Evolutionary conservation across 805 yeast species (phyloP).

Genomic region (Wickerhamomyces bisporus): DNA sequence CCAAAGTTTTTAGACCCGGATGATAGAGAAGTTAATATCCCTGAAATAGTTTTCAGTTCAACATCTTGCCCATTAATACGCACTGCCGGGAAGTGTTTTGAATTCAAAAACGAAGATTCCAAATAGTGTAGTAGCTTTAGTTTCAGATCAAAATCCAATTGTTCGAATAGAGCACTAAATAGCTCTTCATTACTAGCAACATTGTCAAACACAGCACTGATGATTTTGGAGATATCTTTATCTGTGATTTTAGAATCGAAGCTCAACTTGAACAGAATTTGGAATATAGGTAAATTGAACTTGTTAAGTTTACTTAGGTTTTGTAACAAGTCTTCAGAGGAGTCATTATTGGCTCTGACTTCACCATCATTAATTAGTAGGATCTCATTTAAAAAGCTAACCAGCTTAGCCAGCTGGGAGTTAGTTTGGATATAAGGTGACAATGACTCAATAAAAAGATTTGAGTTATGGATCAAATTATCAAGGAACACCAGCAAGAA

Average conservation of each 20-base stretch:
- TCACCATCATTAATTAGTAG: conserved; percentile 2
- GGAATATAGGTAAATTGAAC: conserved; percentile 38
- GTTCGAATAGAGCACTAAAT: conserved; percentile 35
- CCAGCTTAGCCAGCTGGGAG: not conserved
- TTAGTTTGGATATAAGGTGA: not conserved
- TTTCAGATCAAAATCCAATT: conserved; percentile 29
- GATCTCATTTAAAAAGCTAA: conserved; percentile 7
- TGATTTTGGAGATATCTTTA: conserved; percentile 8
- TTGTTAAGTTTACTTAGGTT: conserved; percentile 28
- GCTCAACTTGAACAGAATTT: conserved; percentile 31
- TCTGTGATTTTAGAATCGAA: conserved; percentile 13
- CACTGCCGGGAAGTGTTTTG: conserved; percentile 33
- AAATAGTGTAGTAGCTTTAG: conserved; percentile 29
- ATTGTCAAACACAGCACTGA: conserved; percentile 9
- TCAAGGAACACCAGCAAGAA: conserved; percentile 13
- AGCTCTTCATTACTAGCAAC: conserved; percentile 8
- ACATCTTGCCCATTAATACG: conserved; percentile 8
- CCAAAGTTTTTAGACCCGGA: conserved; percentile 8
- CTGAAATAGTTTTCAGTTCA: conserved; percentile 12
- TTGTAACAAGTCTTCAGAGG: conserved; percentile 5
- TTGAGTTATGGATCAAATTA: conserved; percentile 14
- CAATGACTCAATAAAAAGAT: conserved; percentile 5
- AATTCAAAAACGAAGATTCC: conserved; percentile 37
- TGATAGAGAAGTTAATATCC: conserved; percentile 17
- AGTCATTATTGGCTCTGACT: not conserved